Base-by-base conservation (phyloP, 768 basidiomycete species). In the Pulveroboletus sp. region DNA sequence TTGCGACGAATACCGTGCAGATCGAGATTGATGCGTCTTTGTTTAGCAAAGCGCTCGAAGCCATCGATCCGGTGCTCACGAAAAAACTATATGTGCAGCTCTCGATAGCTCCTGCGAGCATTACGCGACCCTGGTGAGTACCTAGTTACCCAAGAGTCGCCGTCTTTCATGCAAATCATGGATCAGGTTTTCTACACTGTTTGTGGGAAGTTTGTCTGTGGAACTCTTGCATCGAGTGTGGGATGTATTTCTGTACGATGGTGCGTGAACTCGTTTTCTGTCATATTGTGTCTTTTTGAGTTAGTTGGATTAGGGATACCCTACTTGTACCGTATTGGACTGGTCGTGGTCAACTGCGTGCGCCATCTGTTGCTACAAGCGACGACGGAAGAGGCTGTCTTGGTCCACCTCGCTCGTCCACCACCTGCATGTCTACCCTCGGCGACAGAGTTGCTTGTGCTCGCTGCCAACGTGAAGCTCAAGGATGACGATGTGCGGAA, bases 201-300 rank as follows among this genome's bases (percentile, higher is more conserved):
- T 90, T 46, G 84, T 82, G 2, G 80, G 81, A 10, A 74, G 75
- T 1, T 72, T 91, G 13, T 85, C 90, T 1, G 62, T 70, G 0
- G 80, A 85, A 3, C 80, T 82, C 57, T 67, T 90, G 14, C 79
- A 84, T 49, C 75, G 90, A 23, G 76, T 90, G 12, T 92, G 90
- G 90, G 90, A 91, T 60, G 61, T 92, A 3, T 91, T 91, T 61
- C 65, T 92, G 17, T 87, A 77, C 53, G 90, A 92, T 68, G 90
- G 89, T 89, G 62, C 23, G 71, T 50, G 9, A 19, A n/a, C 29
- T 3, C 17, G 27, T 10, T 19, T 7, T 17, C 8, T 34, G 12
- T 24, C 9, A 16, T 19, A 37, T 35, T 10, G 12, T 29, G 8
- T 29, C 25, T 5, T 27, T 14, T 41, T 13, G 47, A 42, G 17